Conservation (phyloP, 2,329 filamentous ascomycete species). For the Fusarium verrucosum region DNA sequence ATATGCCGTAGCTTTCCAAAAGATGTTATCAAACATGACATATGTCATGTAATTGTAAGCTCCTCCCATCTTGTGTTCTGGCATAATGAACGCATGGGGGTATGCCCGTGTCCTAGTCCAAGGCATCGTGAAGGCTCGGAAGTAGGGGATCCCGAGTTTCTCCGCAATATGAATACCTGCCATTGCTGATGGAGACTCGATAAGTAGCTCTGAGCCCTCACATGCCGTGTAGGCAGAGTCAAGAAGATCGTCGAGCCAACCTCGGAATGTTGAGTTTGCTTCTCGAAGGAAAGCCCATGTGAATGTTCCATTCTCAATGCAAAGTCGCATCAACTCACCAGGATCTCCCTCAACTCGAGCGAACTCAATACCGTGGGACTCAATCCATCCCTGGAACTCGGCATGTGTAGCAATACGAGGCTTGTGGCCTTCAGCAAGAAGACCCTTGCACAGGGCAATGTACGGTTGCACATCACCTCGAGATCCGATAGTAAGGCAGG, state of each 20-base stretch:
- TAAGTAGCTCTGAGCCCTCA: conserved; percentile 86
- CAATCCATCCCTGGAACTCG: conserved; percentile 90
- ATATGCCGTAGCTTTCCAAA: conserved; percentile 91
- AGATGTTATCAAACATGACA: conserved; percentile 94
- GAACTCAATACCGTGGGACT: conserved; percentile 94
- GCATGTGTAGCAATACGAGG: conserved; percentile 89
- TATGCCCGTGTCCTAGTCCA: conserved; percentile 97
- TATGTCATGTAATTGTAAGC: conserved; percentile 96
- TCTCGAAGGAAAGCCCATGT: conserved; percentile 90
- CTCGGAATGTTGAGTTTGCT: conserved; percentile 85
- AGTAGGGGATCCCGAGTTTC: conserved; percentile 91
- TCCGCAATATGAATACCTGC: conserved; percentile 97
- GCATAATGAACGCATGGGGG: conserved; percentile 94
- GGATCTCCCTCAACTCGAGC: conserved; percentile 89
- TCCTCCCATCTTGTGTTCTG: conserved; percentile 92
- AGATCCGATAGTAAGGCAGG: conserved; percentile 94
- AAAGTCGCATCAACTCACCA: conserved; percentile 92
- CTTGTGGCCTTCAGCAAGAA: conserved; percentile 87
- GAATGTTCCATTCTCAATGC: conserved; percentile 97
- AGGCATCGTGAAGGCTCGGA: conserved; percentile 97
- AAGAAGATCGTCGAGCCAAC: conserved; percentile 93
- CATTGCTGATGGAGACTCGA: conserved; percentile 97
- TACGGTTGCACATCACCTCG: conserved; percentile 97
- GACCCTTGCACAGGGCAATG: conserved; percentile 91
- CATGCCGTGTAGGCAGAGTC: conserved; percentile 84